Conservation (phyloP, 805 yeast species). For the Torulaspora delbrueckii region DNA sequence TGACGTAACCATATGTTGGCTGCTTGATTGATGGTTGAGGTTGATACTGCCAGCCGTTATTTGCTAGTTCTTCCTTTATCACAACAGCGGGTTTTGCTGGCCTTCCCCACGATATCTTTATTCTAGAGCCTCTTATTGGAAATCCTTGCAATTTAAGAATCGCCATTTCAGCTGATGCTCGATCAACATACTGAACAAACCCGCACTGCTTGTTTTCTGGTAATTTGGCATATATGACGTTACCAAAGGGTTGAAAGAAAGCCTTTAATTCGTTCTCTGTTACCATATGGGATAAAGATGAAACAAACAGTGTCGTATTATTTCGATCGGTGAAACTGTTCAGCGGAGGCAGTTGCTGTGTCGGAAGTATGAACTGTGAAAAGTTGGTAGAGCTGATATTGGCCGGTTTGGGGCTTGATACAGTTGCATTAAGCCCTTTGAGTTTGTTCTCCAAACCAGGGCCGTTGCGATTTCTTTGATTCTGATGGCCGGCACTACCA, state of each 20-base stretch:
- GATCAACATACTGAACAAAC: slow-evolving; percentile 72
- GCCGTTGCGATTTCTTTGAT: slow-evolving; percentile 1
- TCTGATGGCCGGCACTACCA: slow-evolving; percentile 48
- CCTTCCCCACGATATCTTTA: slow-evolving; percentile 86
- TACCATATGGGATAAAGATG: slow-evolving; percentile 55
- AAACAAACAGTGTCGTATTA: slow-evolving; percentile 70
- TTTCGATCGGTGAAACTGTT: slow-evolving; percentile 72
- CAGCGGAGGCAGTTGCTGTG: slow-evolving; percentile 50
- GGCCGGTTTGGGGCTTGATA: neutral
- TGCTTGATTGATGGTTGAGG: slow-evolving; percentile 15
- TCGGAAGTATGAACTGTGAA: slow-evolving; percentile 27
- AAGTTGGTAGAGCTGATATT: slow-evolving; percentile 4
- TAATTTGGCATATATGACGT: slow-evolving; percentile 69
- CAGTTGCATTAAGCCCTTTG: neutral
- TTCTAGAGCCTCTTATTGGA: slow-evolving; percentile 77
- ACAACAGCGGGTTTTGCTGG: slow-evolving; percentile 35
- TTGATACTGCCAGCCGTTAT: slow-evolving; percentile 28
- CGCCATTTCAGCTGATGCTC: slow-evolving; percentile 82
- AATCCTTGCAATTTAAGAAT: slow-evolving; percentile 85
- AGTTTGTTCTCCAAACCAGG: slow-evolving; percentile 9
- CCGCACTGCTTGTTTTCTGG: slow-evolving; percentile 78
- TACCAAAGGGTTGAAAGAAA: slow-evolving; percentile 65
- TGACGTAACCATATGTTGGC: slow-evolving; percentile 16
- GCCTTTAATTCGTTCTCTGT: slow-evolving; percentile 58
- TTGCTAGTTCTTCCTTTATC: slow-evolving; percentile 16